Evolutionary conservation across 1,139 yeast species (phyloP).

Genomic region (Blastobotrys capitulatus): DNA sequence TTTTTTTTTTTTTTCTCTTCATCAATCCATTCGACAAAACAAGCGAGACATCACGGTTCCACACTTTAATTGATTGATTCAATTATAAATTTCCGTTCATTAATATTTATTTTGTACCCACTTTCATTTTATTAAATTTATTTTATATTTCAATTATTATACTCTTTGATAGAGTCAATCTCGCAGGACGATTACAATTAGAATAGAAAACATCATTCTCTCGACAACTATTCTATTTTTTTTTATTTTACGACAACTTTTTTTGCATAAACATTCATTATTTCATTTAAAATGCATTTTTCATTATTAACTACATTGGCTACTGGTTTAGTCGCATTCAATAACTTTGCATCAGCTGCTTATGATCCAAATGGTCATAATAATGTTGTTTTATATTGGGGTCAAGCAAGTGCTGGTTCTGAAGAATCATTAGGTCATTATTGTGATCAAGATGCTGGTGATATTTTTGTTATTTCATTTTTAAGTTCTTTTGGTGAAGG

Average conservation of each 20-base stretch:
- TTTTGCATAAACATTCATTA: neutral
- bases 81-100: neutral
- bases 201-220: neutral
- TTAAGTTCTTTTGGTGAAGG: constrained; percentile 46
- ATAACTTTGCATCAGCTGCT: constrained; percentile 14
- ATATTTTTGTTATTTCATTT: constrained; percentile 69
- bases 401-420: constrained; percentile 66
- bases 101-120: neutral
- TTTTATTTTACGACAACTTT: neutral
- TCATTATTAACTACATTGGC: constrained; percentile 8
- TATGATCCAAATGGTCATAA: constrained; percentile 15
- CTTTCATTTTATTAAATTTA: neutral
- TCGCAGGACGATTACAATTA: neutral
- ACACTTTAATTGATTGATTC: neutral
- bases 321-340: constrained; percentile 13
- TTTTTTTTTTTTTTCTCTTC: neutral
- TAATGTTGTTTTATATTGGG: constrained; percentile 81
- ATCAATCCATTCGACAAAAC: neutral
- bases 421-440: constrained; percentile 61
- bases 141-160: neutral
- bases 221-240: neutral
- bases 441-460: constrained; percentile 66
- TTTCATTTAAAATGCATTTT: constrained; percentile 3
- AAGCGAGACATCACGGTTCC: neutral
- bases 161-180: constrained; percentile 8